phyloP scores from a whole-genome alignment of 2,329 filamentous ascomycete species.

The Metarhizium guizhouense region DNA sequence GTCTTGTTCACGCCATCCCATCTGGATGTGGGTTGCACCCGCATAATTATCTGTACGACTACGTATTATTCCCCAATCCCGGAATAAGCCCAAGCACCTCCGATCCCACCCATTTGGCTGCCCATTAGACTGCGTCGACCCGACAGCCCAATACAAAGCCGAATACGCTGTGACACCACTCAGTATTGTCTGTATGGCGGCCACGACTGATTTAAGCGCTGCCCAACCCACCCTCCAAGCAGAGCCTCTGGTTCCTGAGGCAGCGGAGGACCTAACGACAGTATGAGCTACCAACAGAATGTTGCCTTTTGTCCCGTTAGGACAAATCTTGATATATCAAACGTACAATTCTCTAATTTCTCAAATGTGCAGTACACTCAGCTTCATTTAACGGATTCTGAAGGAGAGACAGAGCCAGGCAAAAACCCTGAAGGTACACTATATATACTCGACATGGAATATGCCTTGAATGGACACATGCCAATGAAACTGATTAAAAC shows the following conservation, averaged over 20 bases:
- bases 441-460: background rate
- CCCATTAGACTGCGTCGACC: constrained; percentile 20
- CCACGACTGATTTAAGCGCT: constrained; percentile 24
- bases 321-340: constrained; percentile 27
- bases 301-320: constrained; percentile 30
- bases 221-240: constrained; percentile 17
- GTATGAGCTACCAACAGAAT: constrained; percentile 31
- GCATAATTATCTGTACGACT: constrained; percentile 6
- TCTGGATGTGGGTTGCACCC: constrained; percentile 4
- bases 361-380: constrained; percentile 31
- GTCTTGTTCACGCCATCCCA: background rate
- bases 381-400: constrained; percentile 25
- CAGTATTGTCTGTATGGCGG: constrained; percentile 19
- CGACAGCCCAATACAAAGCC: constrained; percentile 20
- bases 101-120: constrained; percentile 5
- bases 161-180: constrained; percentile 6
- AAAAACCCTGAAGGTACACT: constrained; percentile 11
- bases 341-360: constrained; percentile 34
- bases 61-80: constrained; percentile 3
- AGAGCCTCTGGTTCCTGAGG: constrained; percentile 13
- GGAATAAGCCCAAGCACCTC: constrained; percentile 10
- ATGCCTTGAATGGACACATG: background rate
- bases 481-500: background rate
- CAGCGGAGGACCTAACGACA: constrained; percentile 21
- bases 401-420: constrained; percentile 22